Evolutionary conservation across 2,329 filamentous ascomycete genomes (phyloP), one percentile per base, ranked within the genome.

Genomic region (Calonectria henricotiae): DNA sequence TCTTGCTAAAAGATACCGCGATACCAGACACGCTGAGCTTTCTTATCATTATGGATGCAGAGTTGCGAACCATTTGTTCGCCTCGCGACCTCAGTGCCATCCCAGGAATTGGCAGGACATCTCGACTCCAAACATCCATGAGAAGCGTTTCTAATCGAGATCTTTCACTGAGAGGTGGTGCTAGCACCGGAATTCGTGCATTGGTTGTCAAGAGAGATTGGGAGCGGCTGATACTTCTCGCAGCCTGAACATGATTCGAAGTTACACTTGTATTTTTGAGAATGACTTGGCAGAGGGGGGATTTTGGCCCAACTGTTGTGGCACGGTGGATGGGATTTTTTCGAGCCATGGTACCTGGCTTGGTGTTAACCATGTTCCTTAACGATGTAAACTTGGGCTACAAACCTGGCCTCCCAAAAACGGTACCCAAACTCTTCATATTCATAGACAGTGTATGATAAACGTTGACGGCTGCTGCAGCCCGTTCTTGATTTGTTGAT

Each of bases 1-100:
- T 90, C 75, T 92, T 93, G 43, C 90, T 89, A 78, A 97, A 95
- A 58, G 92, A 92, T 74, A 89, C 92, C 15, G 93, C 89, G 73
- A 96, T 92, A 80, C 92, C 95, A 60, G 92, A 92, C 77, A 94
- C 92, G 81, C 94, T 97, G 72, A 98, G 88, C 80, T 95, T 97
- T 63, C 95, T 89, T 85, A 98, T 97, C 78, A 98, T 90, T 0
- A 93, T 93, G 41, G 94, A 94, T 13, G 95, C 93, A n/a, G 93
- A 94, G 46, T 89, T 90, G 62, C 93, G 88, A 55, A 96, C 91
- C 4, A 94, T 85, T 77, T 93, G 90, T 76, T 97, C 90, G 76
- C 93, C 83, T 84, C 90, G 81, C 80, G 89, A 81, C 83, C 91
- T 81, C 82, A 81, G 86, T 37, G 89, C 89, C 89, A 98, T 95